Base-by-base conservation (phyloP, 2,329 filamentous ascomycete species). In the Clonostachys rhizophaga region DNA sequence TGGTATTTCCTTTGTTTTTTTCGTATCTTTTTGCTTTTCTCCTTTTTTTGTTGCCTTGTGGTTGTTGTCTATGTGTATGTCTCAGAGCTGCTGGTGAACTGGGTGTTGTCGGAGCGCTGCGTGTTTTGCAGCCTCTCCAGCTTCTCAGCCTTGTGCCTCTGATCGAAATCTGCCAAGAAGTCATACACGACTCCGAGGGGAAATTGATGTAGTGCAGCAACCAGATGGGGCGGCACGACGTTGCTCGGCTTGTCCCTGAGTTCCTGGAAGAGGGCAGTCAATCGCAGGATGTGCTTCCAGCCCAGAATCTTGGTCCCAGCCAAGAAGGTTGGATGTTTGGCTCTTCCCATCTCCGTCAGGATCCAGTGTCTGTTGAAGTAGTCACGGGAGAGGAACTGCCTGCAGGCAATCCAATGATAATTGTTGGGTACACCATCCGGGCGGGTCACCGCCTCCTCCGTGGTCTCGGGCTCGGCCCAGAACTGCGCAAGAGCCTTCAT, bases 361-460 rank as follows among this genome's bases (percentile, higher is more conserved):
- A 62, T 60, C 60, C 60, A 62, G 8, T 52, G 57, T 7, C 60
- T 52, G 40, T 59, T 54, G 43, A 62, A 62, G 41, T 58, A 59
- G 5, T 53, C 53, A 3, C 60, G 51, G 33, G 37, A 41, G 41
- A 59, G 49, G 45, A 62, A 58, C 44, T 60, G 58, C 24, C 44
- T 51, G 42, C 49, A 42, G 43, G 54, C 57, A 7, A 50, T 13
- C 50, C 53, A 59, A 16, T 53, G 49, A 16, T 47, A 17, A 40
- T 43, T 37, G 46, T 49, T 53, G 20, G 53, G 54, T 17, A 52
- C 47, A 16, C 49, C 43, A 39, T 50, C 50, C n/a, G 52, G 44
- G 13, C 47, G 47, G 2, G 46, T 49, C 7, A 24, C 24, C 24
- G 10, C 24, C 24, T 30, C 24, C 24, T 30, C 24, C 24, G 24